Percentiles rank a stretch among this genome's conserved stretches.
Evolutionary conservation across 192 early-diverging fungal genomes (phyloP).

Genomic region (Dissophora ornata): DNA sequence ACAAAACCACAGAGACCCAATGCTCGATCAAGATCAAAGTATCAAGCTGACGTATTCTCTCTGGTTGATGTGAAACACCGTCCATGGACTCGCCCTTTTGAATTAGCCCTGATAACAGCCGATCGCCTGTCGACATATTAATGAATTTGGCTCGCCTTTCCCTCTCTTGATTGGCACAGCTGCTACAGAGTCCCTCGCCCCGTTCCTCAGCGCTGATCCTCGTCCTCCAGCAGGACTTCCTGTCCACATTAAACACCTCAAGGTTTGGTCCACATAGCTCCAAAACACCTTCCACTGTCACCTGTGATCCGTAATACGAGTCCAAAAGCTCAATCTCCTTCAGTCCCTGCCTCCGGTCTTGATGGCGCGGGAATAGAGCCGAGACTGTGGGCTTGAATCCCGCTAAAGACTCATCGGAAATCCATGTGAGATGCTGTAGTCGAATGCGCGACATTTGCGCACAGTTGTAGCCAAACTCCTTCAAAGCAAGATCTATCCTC

Average conservation of each 20-base stretch:
- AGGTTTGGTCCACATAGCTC: constrained; percentile 33
- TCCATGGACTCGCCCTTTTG: background rate
- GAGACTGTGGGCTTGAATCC: constrained; percentile 9
- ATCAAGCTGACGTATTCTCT: background rate
- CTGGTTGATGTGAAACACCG: background rate
- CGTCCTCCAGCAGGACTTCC: constrained; percentile 42
- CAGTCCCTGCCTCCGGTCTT: constrained; percentile 1
- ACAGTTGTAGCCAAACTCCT: constrained; percentile 14
- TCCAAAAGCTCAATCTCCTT: constrained; percentile 29
- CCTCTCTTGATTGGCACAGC: constrained; percentile 3
- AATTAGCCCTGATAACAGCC: constrained; percentile 16
- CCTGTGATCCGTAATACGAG: constrained; percentile 35
- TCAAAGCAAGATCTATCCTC: constrained; percentile 30
- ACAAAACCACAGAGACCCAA: constrained; percentile 22
- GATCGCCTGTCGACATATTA: constrained; percentile 29
- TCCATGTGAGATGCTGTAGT: constrained; percentile 29
- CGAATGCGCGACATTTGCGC: constrained; percentile 6
- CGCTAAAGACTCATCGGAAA: constrained; percentile 23
- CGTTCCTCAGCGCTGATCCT: background rate
- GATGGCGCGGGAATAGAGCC: background rate
- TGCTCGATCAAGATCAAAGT: constrained; percentile 27
- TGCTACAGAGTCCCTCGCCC: constrained; percentile 1
- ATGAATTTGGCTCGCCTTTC: background rate
- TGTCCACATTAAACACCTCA: constrained; percentile 19
- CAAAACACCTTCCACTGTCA: constrained; percentile 36